Conservation (phyloP, 768 basidiomycete genomes). For the Lactifluus piperatus region DNA sequence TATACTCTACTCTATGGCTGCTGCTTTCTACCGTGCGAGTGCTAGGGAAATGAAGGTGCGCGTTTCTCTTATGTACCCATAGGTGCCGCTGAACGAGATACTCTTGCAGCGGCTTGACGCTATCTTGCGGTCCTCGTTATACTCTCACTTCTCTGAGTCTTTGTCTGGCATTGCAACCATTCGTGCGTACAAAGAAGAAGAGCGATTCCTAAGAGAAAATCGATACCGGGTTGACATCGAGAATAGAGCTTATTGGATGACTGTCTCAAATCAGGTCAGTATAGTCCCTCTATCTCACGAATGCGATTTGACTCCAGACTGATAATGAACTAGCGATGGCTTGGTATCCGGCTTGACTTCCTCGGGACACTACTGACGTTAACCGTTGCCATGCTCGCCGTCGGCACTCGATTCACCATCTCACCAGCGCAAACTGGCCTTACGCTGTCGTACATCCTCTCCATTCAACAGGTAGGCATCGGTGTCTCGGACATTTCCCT, state of each 20-base stretch:
- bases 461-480: constrained; percentile 56
- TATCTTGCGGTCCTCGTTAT: constrained; percentile 76
- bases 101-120: constrained; percentile 54
- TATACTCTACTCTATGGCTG: constrained; percentile 58
- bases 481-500: constrained; percentile 8
- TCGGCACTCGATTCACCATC: constrained; percentile 63
- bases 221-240: constrained; percentile 71
- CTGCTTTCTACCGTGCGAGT: constrained; percentile 76
- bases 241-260: constrained; percentile 86
- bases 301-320: constrained; percentile 54
- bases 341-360: constrained; percentile 84
- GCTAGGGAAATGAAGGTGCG: constrained; percentile 75
- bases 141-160: constrained; percentile 90
- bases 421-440: constrained; percentile 75
- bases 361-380: constrained; percentile 68
- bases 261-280: constrained; percentile 66
- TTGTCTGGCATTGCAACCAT: constrained; percentile 82
- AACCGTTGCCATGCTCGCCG: constrained; percentile 69
- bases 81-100: not conserved
- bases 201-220: constrained; percentile 72
- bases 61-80: not conserved
- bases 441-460: constrained; percentile 70
- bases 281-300: not conserved
- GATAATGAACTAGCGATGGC: constrained; percentile 70
- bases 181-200: constrained; percentile 73